Conservation (phyloP, 352 stramenopile genomes). For the Phytophthora tentaculata region DNA sequence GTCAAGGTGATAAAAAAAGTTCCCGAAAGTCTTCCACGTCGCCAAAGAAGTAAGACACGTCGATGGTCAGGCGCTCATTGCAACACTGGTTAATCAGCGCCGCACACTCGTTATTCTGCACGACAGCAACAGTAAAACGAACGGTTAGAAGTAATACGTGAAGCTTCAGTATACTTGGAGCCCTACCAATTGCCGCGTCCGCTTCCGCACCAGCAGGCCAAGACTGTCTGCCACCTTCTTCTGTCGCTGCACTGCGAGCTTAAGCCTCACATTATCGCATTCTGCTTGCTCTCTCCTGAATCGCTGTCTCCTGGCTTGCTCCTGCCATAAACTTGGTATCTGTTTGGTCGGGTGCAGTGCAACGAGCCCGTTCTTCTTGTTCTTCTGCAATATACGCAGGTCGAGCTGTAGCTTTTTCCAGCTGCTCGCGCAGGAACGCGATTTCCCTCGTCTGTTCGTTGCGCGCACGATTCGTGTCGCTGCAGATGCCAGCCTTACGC, state of each 20-base stretch:
- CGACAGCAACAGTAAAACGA: not conserved
- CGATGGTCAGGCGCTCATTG: constrained; percentile 8
- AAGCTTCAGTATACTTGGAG: not conserved
- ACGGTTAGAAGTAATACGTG: constrained; percentile 3
- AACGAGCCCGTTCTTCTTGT: not conserved
- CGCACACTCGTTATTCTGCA: constrained; percentile 29
- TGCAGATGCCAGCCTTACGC: constrained; percentile 21
- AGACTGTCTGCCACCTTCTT: constrained; percentile 45
- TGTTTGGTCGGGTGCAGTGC: not conserved
- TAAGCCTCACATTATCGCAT: constrained; percentile 41
- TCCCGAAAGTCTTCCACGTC: constrained; percentile 28
- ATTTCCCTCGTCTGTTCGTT: constrained; percentile 47
- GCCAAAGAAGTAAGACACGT: constrained; percentile 28
- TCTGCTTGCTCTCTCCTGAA: constrained; percentile 20
- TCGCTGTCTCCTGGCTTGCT: constrained; percentile 27
- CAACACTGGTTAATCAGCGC: constrained; percentile 29
- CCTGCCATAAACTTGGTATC: constrained; percentile 29
- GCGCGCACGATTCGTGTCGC: constrained; percentile 34
- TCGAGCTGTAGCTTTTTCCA: constrained; percentile 45
- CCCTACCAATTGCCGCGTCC: constrained; percentile 23
- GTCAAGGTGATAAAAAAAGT: constrained; percentile 27
- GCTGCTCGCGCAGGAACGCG: constrained; percentile 38
- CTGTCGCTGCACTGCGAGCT: constrained; percentile 48
- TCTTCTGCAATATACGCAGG: constrained; percentile 31
- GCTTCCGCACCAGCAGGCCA: constrained; percentile 37